These are phyloP conservation scores for Exophiala calicioides DNA, from an alignment of 2,329 filamentous ascomycete genomes.

Conservation along the genomic window DNA sequence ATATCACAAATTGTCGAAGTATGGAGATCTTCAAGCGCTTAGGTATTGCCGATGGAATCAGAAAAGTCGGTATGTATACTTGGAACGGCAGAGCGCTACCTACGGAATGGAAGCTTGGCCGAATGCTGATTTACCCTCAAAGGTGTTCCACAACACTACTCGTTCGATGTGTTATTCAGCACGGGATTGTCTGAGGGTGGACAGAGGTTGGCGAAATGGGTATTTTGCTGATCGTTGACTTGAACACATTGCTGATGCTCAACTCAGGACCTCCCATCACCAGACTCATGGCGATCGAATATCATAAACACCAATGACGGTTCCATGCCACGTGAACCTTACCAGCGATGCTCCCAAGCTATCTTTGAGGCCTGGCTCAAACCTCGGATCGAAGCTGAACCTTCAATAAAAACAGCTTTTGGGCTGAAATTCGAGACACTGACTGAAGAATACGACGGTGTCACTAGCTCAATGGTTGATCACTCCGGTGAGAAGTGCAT, in stretches of 20 bases:
- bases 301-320: slow-evolving; percentile 38
- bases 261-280: slow-evolving; percentile 16
- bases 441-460: slow-evolving; percentile 25
- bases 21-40: slow-evolving; percentile 38
- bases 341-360: slow-evolving; percentile 37
- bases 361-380: slow-evolving; percentile 42
- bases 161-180: slow-evolving; percentile 18
- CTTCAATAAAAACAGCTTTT: slow-evolving; percentile 32
- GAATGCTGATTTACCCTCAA: not conserved
- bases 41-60: slow-evolving; percentile 8
- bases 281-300: slow-evolving; percentile 22
- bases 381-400: slow-evolving; percentile 24
- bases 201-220: slow-evolving; percentile 18
- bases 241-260: not conserved
- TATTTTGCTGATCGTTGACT: slow-evolving; percentile 1
- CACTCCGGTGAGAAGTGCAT: slow-evolving; percentile 19
- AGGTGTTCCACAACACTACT: slow-evolving; percentile 20
- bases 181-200: slow-evolving; percentile 15
- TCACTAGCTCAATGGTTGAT: slow-evolving; percentile 27
- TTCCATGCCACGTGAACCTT: slow-evolving; percentile 35
- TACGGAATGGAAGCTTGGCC: not conserved
- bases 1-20: slow-evolving; percentile 38
- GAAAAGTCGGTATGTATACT: slow-evolving; percentile 17
- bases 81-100: too few species aligned
- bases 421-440: slow-evolving; percentile 32